These are phyloP conservation scores for maize (Zea mays) DNA, from an alignment of 176 grass and related monocot genomes.

Conservation along the genomic window Zm-B73-REFERENCE-NAM-5.0 NC_050101.1:5955501-5956000, in stretches of 20 bases:
- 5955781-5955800: not conserved
- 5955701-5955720: not conserved
- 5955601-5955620: not conserved
- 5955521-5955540: slow-evolving; percentile 78
- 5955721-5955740: not conserved
- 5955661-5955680: not conserved
- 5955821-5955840: not conserved
- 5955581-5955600: not conserved
- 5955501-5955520: slow-evolving; percentile 45
- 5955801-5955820: not conserved
- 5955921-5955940: not conserved
- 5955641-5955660: not conserved
- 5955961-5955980: slow-evolving; percentile 42
- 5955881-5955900: not conserved
- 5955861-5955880: slow-evolving; percentile 28
- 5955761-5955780: not conserved
- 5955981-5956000: slow-evolving; percentile 42
- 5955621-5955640: not conserved
- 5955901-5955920: not conserved
- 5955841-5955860: slow-evolving; percentile 39
- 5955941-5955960: slow-evolving; percentile 27
- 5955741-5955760: not conserved
- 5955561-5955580: not conserved
- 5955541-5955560: slow-evolving; percentile 52
- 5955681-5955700: slow-evolving; percentile 7